phyloP scores from a whole-genome alignment of 179 eudicot species.

The Amaranthus tricolor region DNA sequence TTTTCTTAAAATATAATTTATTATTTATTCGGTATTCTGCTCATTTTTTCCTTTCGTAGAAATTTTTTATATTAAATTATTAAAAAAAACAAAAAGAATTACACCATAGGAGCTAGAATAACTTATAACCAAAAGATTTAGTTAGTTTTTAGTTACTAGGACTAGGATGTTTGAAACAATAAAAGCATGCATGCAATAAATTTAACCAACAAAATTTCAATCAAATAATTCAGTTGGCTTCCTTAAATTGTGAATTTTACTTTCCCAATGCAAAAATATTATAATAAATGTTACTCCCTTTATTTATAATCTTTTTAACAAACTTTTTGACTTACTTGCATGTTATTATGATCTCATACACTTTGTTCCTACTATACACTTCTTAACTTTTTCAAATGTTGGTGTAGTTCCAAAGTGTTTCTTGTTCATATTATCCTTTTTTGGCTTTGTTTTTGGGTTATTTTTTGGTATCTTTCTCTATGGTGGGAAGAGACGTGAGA shows the following conservation, averaged over 20 bases:
- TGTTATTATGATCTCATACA: conserved; percentile 15
- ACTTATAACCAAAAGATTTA: neutral
- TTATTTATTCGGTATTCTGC: no score
- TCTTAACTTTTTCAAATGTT: conserved; percentile 24
- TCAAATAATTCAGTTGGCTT: neutral
- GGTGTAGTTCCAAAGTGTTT: conserved; percentile 1
- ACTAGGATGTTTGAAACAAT: neutral
- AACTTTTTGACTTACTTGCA: conserved; percentile 25
- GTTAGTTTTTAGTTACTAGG: neutral
- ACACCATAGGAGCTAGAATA: no score
- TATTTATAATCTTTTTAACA: conserved; percentile 3
- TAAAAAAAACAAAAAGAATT: no score
- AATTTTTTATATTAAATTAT: no score
- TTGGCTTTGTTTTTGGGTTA: conserved; percentile 7
- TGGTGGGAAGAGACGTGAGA: conserved; percentile 25
- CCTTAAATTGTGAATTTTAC: conserved; percentile 5
- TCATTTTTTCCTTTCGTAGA: no score
- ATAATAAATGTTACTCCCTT: neutral
- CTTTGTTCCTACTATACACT: conserved; percentile 8
- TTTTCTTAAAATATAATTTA: no score
- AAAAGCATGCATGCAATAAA: conserved; percentile 28
- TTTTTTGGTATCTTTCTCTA: conserved; percentile 6
- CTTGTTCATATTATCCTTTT: conserved; percentile 1
- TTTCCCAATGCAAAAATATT: neutral
- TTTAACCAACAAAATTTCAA: neutral